Conservation (phyloP, 2,329 filamentous ascomycete species). For the Cladosporium sp. region DNA sequence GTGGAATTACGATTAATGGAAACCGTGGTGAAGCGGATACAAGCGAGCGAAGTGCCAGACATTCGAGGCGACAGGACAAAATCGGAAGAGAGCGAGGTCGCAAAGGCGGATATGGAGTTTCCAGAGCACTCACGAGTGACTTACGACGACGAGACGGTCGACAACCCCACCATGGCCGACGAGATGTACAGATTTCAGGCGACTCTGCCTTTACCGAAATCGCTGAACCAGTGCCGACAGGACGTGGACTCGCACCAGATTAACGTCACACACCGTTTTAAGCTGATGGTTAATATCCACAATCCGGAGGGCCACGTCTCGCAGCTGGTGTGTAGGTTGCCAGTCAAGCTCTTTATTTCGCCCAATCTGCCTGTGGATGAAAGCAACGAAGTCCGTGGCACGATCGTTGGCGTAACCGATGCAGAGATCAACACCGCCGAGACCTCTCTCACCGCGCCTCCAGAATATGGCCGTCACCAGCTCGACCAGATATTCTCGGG, state of each 20-base stretch:
- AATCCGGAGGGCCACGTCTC: slow-evolving; percentile 95
- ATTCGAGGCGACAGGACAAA: slow-evolving; percentile 28
- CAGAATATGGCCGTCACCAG: slow-evolving; percentile 84
- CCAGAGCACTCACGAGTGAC: slow-evolving; percentile 32
- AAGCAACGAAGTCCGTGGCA: slow-evolving; percentile 69
- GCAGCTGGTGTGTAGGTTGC: slow-evolving; percentile 86
- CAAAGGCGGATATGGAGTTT: slow-evolving; percentile 36
- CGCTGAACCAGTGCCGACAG: slow-evolving; percentile 77
- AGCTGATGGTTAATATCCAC: slow-evolving; percentile 83
- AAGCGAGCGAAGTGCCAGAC: slow-evolving; percentile 30
- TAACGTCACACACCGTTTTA: slow-evolving; percentile 88
- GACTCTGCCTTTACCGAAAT: slow-evolving; percentile 69
- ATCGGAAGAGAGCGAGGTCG: slow-evolving; percentile 34
- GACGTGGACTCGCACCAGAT: slow-evolving; percentile 86
- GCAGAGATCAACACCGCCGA: slow-evolving; percentile 48
- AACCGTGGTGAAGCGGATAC: slow-evolving; percentile 52
- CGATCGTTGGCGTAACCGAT: slow-evolving; percentile 32
- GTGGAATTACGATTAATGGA: slow-evolving; percentile 80
- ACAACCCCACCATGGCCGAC: slow-evolving; percentile 41
- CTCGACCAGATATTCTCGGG: slow-evolving; percentile 90
- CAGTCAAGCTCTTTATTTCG: slow-evolving; percentile 91
- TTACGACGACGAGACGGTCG: slow-evolving; percentile 36
- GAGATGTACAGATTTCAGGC: slow-evolving; percentile 59
- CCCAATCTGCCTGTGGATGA: slow-evolving; percentile 88
- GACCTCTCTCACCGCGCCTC: slow-evolving; percentile 69